These are phyloP conservation scores for Eucalyptus globulus DNA, from an alignment of 345 rosid genomes.

Conservation along the genomic window DNA sequence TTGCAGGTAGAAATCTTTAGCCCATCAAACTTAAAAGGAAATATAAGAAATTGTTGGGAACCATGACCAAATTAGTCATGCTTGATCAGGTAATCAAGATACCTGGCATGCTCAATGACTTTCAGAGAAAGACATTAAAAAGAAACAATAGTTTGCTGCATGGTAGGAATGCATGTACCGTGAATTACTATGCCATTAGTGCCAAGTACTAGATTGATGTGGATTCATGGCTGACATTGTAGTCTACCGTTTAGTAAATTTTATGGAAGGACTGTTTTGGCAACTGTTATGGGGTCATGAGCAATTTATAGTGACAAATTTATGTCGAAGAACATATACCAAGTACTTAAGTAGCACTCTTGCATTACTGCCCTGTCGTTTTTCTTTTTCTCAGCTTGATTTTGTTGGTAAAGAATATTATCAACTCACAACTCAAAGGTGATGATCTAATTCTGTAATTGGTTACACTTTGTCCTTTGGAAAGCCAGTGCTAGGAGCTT, in stretches of 20 bases:
- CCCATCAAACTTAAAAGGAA: not conserved
- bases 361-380: too few relatives aligned
- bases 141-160: not conserved
- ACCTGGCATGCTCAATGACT: not conserved
- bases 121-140: not conserved
- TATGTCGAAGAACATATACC: too few relatives aligned
- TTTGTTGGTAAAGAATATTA: not conserved
- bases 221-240: not conserved
- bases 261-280: not conserved
- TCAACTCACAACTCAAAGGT: not conserved
- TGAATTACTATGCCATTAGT: not conserved
- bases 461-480: not conserved
- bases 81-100: not conserved
- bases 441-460: not conserved
- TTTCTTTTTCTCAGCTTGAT: too few relatives aligned
- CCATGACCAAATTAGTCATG: not conserved
- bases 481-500: not conserved
- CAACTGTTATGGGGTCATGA: too few relatives aligned
- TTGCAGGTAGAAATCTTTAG: not conserved
- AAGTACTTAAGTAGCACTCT: too few relatives aligned
- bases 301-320: too few relatives aligned
- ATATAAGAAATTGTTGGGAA: not conserved
- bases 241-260: not conserved
- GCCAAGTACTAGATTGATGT: not conserved
- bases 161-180: not conserved